Percentiles rank a stretch among this genome's conserved stretches.
Conservation (phyloP, 2,329 filamentous ascomycete species). For the Chaetomium strumarium region DNA sequence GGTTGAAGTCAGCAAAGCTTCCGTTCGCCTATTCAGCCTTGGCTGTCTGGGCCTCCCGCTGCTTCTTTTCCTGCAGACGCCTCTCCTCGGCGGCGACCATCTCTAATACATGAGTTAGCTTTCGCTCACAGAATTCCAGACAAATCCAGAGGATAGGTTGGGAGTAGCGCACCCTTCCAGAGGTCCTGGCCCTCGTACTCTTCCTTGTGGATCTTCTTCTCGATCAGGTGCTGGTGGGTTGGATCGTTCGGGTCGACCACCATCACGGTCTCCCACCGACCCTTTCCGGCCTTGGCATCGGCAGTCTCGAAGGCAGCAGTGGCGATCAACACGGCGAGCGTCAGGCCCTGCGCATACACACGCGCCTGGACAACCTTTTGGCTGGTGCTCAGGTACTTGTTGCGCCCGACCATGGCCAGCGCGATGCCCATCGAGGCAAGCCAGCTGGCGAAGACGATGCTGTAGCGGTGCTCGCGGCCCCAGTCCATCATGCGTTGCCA, state of each 20-base stretch:
- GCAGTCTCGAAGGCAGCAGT: slow-evolving; percentile 74
- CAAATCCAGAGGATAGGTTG: neutral
- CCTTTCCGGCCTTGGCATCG: slow-evolving; percentile 70
- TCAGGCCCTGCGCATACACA: slow-evolving; percentile 88
- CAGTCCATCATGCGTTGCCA: slow-evolving; percentile 62
- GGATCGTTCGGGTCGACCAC: slow-evolving; percentile 76
- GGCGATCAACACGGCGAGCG: slow-evolving; percentile 75
- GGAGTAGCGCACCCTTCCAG: slow-evolving; percentile 66
- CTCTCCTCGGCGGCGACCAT: slow-evolving; percentile 79
- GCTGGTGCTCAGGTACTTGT: slow-evolving; percentile 63
- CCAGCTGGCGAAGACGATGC: slow-evolving; percentile 79
- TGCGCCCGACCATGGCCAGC: slow-evolving; percentile 69
- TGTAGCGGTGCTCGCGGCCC: slow-evolving; percentile 76
- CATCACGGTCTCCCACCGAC: slow-evolving; percentile 79
- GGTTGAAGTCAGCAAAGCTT: slow-evolving; percentile 17
- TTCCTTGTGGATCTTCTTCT: slow-evolving; percentile 85
- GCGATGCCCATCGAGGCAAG: slow-evolving; percentile 71
- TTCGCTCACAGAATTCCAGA: neutral
- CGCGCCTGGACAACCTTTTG: slow-evolving; percentile 94
- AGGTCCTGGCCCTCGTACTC: slow-evolving; percentile 83
- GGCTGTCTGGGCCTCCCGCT: slow-evolving; percentile 19
- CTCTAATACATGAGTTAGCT: slow-evolving; percentile 42
- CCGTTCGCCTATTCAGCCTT: slow-evolving; percentile 20
- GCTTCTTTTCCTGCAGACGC: slow-evolving; percentile 41
- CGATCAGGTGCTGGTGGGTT: slow-evolving; percentile 73